Evolutionary conservation across 345 rosid genomes (phyloP).

Genomic region (Excoecaria cochinchinensis): DNA sequence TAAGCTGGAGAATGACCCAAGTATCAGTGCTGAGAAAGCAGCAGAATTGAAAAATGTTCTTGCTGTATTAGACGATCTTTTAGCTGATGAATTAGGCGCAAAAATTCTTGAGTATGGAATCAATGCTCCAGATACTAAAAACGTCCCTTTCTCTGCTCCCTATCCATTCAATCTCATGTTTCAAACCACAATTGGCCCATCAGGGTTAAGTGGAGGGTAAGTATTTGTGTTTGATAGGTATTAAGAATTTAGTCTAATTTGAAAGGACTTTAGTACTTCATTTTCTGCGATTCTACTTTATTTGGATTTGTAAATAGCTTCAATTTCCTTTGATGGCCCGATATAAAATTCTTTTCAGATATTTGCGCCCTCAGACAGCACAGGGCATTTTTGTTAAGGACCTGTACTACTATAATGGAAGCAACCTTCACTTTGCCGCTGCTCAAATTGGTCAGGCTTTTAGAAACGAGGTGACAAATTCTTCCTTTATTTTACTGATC

Average conservation of each 20-base stretch:
- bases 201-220: constrained; percentile 62
- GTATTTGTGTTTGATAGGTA: not conserved
- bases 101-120: constrained; percentile 76
- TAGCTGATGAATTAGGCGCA: constrained; percentile 68
- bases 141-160: not conserved
- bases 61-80: constrained; percentile 76
- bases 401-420: constrained; percentile 83
- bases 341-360: constrained; percentile 37
- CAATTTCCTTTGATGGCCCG: not conserved
- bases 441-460: constrained; percentile 99
- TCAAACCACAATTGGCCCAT: constrained; percentile 18
- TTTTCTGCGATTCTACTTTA: not conserved
- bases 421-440: constrained; percentile 91
- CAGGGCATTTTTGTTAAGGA: constrained; percentile 96
- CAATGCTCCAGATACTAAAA: not conserved
- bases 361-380: constrained; percentile 96
- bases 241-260: not conserved
- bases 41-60: constrained; percentile 76
- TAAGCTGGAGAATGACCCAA: constrained; percentile 80
- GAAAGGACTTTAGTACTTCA: not conserved
- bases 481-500: not conserved
- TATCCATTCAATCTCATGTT: constrained; percentile 3
- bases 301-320: not conserved
- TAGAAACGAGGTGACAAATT: constrained; percentile 72
- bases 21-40: constrained; percentile 61